phyloP scores from a whole-genome alignment of 1,284 basidiomycete genomes.

The Takashimella koratensis region DNA sequence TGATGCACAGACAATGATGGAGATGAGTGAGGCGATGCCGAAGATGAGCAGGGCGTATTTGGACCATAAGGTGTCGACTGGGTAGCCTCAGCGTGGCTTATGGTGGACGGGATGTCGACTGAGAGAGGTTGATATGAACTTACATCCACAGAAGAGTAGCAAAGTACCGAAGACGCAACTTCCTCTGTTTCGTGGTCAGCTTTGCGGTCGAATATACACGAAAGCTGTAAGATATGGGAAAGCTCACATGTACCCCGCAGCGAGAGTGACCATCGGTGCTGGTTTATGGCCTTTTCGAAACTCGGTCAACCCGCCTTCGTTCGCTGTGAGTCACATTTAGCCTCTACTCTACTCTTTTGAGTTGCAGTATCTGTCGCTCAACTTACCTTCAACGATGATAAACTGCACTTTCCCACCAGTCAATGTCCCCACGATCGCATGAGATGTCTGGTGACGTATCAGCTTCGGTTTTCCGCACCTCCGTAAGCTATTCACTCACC shows the following conservation, averaged over 20 bases:
- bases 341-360: too few species aligned
- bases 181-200: conserved; percentile 11
- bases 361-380: too few species aligned
- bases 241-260: conserved; percentile 34
- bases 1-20: conserved; percentile 10
- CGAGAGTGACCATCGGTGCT: conserved; percentile 16
- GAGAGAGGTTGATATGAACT: conserved; percentile 8
- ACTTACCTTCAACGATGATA: conserved; percentile 13
- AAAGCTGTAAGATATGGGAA: neutral
- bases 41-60: conserved; percentile 19
- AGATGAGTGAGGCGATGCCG: conserved; percentile 5
- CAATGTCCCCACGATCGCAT: conserved; percentile 29
- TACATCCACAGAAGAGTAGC: conserved; percentile 30
- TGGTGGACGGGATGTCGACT: neutral
- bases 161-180: conserved; percentile 31
- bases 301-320: conserved; percentile 13
- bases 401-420: conserved; percentile 13
- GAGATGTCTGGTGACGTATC: conserved; percentile 18
- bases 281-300: conserved; percentile 13
- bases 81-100: neutral
- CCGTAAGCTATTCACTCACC: too few species aligned
- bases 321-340: conserved; percentile 5
- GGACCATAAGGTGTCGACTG: conserved; percentile 14
- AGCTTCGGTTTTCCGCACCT: too few species aligned
- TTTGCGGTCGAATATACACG: neutral